Evolutionary conservation across 257 asterid species (phyloP).

Genomic region (Rehmannia glutinosa): DNA sequence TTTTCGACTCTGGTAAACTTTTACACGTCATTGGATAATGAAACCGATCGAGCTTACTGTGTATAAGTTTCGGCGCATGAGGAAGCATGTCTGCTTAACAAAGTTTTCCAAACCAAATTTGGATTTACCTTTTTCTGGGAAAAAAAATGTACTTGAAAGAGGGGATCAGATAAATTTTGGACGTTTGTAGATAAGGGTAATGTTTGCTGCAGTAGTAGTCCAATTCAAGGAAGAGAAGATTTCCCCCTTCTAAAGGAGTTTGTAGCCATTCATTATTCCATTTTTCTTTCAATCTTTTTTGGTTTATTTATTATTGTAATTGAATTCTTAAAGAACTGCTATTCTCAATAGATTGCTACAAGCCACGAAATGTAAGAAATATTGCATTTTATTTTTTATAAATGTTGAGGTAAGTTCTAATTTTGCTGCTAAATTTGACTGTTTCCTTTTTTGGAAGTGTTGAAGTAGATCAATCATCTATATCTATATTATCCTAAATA

Average conservation of each 20-base stretch:
- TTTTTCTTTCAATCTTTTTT: conserved; percentile 12
- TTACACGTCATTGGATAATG: conserved; percentile 7
- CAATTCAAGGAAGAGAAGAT: conserved; percentile 31
- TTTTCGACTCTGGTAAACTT: conserved; percentile 35
- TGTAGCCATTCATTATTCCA: conserved; percentile 56
- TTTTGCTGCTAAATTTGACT: not conserved
- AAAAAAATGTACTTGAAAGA: conserved; percentile 7
- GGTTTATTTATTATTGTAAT: conserved; percentile 46
- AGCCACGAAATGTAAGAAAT: conserved; percentile 28
- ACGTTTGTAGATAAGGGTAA: conserved; percentile 53
- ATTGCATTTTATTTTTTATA: not conserved
- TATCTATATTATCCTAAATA: too few relatives aligned
- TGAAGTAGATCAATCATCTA: too few relatives aligned
- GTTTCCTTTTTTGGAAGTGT: too few relatives aligned
- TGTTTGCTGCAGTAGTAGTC: conserved; percentile 38
- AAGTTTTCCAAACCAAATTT: conserved; percentile 16
- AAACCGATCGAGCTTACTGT: conserved; percentile 15
- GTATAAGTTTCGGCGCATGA: conserved; percentile 22
- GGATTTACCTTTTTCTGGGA: conserved; percentile 12
- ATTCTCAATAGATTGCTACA: conserved; percentile 21
- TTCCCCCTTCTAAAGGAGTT: conserved; percentile 37
- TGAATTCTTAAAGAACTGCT: conserved; percentile 26
- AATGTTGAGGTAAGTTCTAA: not conserved
- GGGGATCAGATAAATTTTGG: conserved; percentile 41
- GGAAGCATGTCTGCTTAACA: conserved; percentile 23